A percentile compares a stretch with the other conserved stretches of the same genome.
These are phyloP conservation scores for Ceratocystis smalleyi DNA, from an alignment of 2,329 filamentous ascomycete genomes.

Conservation along the genomic window DNA sequence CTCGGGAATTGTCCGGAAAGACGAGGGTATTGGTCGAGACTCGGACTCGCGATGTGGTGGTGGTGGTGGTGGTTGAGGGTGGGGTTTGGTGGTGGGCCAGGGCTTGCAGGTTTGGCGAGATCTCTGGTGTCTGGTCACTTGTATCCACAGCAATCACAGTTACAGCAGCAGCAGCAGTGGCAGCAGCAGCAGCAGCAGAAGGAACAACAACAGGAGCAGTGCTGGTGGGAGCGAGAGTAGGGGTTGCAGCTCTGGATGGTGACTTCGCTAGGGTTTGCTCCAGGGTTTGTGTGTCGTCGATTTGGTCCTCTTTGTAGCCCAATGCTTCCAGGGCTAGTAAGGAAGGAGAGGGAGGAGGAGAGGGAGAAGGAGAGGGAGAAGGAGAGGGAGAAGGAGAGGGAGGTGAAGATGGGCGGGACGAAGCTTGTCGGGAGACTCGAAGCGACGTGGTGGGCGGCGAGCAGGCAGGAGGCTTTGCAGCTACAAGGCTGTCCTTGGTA, in stretches of 20 bases:
- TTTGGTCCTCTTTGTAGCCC: conserved; percentile 24
- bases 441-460: no score
- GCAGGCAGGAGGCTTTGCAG: background rate
- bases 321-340: no score
- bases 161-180: background rate
- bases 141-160: background rate
- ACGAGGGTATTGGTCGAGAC: conserved; percentile 15
- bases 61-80: conserved; percentile 17
- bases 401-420: background rate
- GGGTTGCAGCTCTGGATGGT: no score
- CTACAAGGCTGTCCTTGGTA: background rate
- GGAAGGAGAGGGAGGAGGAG: background rate
- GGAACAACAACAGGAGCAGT: background rate
- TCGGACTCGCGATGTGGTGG: conserved; percentile 19
- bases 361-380: background rate
- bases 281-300: conserved; percentile 18
- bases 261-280: background rate
- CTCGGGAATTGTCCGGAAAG: conserved; percentile 20
- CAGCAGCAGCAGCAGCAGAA: background rate
- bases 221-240: no score
- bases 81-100: conserved; percentile 17
- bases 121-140: background rate
- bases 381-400: background rate
- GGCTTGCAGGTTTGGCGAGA: conserved; percentile 3
- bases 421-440: no score